Evolutionary conservation across 1,284 basidiomycete genomes (phyloP).

Genomic region (Ganoderma multipileum): DNA sequence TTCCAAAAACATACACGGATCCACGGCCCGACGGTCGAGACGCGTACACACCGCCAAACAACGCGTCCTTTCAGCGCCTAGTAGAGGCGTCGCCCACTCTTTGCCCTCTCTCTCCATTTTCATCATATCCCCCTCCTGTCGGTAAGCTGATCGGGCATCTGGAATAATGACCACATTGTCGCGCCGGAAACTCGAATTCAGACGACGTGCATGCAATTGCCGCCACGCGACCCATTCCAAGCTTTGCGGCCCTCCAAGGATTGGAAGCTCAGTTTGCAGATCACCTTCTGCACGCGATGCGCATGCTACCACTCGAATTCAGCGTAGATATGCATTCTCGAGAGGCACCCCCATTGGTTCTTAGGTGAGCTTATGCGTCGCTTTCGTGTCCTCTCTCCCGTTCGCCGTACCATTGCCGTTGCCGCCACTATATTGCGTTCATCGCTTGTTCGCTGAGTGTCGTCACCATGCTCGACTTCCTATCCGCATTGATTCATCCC

Average conservation of each 20-base stretch:
- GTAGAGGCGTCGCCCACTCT: neutral
- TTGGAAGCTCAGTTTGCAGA: neutral
- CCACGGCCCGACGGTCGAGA: neutral
- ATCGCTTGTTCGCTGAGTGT: neutral
- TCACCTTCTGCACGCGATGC: neutral
- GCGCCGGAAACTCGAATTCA: neutral
- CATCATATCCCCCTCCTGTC: neutral
- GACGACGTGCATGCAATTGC: neutral
- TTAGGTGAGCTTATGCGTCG: neutral
- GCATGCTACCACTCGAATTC: neutral
- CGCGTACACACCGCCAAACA: conserved; percentile 12
- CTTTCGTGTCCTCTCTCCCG: neutral
- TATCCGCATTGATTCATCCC: too few species aligned
- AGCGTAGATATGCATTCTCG: neutral
- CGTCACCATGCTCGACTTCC: neutral
- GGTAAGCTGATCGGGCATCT: neutral
- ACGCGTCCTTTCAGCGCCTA: neutral
- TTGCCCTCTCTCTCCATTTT: neutral
- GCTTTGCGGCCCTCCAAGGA: too few species aligned
- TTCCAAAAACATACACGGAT: neutral
- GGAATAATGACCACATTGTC: neutral
- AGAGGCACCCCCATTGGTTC: neutral
- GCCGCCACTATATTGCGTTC: neutral
- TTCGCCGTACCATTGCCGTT: neutral
- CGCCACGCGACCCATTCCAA: neutral